Percentiles rank a stretch among this genome's conserved stretches.
phyloP scores from a whole-genome alignment of 768 basidiomycete species.

The Megacollybia marginata region DNA sequence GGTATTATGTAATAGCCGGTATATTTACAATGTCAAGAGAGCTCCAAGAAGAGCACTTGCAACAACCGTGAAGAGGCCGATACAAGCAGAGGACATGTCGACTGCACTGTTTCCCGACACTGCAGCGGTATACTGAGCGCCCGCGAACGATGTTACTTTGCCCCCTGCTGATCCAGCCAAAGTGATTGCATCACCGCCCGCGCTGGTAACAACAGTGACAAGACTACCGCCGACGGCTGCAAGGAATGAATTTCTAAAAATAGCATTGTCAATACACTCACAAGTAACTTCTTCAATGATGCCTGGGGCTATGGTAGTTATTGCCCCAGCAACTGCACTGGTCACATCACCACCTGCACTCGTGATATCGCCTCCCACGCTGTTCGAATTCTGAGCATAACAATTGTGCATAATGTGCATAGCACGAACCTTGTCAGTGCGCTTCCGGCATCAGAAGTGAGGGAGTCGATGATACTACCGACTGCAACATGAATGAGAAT shows the following conservation, averaged over 20 bases:
- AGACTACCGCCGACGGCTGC: conserved; percentile 48
- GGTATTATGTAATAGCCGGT: not conserved
- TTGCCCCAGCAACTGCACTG: conserved; percentile 15
- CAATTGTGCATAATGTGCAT: too few species aligned
- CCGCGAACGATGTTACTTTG: conserved; percentile 11
- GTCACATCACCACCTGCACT: not conserved
- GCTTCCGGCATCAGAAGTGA: conserved; percentile 23
- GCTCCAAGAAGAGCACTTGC: conserved; percentile 34
- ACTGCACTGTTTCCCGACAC: conserved; percentile 4
- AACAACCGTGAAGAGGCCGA: conserved; percentile 29
- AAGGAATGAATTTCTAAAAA: not conserved
- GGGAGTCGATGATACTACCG: conserved; percentile 28
- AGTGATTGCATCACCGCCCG: conserved; percentile 53
- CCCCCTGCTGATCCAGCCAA: conserved; percentile 19
- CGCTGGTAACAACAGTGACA: conserved; percentile 49
- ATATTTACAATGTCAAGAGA: conserved; percentile 24
- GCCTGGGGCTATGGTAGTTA: conserved; percentile 22
- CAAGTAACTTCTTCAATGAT: conserved; percentile 36
- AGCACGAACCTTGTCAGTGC: not conserved
- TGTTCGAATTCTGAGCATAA: not conserved
- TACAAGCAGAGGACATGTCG: conserved; percentile 20
- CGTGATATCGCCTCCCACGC: not conserved
- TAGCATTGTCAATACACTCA: conserved; percentile 6
- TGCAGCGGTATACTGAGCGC: conserved; percentile 1
- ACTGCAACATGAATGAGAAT: conserved; percentile 17